Base-by-base conservation (phyloP, 768 basidiomycete genomes). In the Chiua virens region DNA sequence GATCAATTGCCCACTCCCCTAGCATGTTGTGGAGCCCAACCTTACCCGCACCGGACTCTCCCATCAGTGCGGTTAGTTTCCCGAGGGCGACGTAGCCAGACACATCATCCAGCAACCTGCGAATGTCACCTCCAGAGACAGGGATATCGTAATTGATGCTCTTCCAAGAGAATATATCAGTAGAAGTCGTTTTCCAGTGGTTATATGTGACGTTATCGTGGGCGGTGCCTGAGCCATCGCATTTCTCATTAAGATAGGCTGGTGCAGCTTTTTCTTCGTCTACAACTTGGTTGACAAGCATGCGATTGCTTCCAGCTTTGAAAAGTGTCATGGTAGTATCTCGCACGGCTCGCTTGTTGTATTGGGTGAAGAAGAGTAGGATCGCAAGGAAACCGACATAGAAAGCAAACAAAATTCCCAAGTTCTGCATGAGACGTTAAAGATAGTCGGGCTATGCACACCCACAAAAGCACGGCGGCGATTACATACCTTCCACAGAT, bases 121-220 rank as follows among this genome's bases (percentile, higher is more conserved):
- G 71, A 23, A 82, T 73, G 0, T 50, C 43, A 8, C 64, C 67
- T 32, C 60, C 60, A 1, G 15, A 4, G 17, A 34, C 15, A 17
- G 34, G 75, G 2, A 92, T 82, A 39, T 76, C 77, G 65, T 93
- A 94, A 50, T 75, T 72, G 42, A 92, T 58, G 51, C 82, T 71
- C 44, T 82, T 77, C 89, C 90, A 95, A 1, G 91, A 89, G 69
- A 95, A 93, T 3, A 85, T 72, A 53, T 85, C 25, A 27, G 25
- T 27, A 27, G 25, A 27, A 8, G 25, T 27, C 25, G 25, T 27
- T 27, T 27, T 4, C 25, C 25, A 27, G 25, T 27, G 25, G 8
- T 27, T 27, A 8, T 27, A 27, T 27, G 30, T 13, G 30, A 30
- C 10, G 30, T 7, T 34, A 8, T 34, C 14, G 17, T 56, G 15